These are phyloP conservation scores for Quercus bicolor DNA, from an alignment of 306 rosid genomes.

Conservation along the genomic window DNA sequence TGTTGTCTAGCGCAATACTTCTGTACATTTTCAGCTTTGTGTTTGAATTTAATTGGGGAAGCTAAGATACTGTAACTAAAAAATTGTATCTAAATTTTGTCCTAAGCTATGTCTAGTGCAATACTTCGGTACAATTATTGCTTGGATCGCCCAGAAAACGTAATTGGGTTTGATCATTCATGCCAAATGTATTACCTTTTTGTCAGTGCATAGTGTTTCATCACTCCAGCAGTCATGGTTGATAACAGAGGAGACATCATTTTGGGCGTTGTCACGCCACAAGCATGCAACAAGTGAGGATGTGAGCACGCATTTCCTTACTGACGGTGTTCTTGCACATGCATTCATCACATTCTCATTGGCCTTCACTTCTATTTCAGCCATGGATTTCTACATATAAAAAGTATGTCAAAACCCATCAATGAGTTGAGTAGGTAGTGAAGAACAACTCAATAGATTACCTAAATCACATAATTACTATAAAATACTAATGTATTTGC, in stretches of 20 bases:
- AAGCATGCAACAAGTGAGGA: conserved; percentile 82
- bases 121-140: background rate
- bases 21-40: too few species aligned
- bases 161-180: too few species aligned
- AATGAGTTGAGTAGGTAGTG: too few species aligned
- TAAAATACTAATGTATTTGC: too few species aligned
- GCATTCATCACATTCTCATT: conserved; percentile 84
- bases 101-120: too few species aligned
- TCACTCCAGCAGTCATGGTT: conserved; percentile 68
- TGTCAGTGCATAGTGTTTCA: conserved; percentile 56
- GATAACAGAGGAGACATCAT: conserved; percentile 27
- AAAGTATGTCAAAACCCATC: background rate
- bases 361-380: conserved; percentile 63
- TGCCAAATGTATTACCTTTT: conserved; percentile 43
- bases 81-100: too few species aligned
- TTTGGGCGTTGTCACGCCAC: conserved; percentile 46
- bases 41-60: too few species aligned
- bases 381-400: conserved; percentile 71
- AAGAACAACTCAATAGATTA: too few species aligned
- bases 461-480: too few species aligned
- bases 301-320: conserved; percentile 75
- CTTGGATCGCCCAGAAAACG: background rate
- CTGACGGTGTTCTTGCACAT: conserved; percentile 60
- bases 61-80: too few species aligned
- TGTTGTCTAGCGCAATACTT: background rate